phyloP scores from a whole-genome alignment of 2,329 filamentous ascomycete genomes.

The Phaeoacremonium minimum region DNA sequence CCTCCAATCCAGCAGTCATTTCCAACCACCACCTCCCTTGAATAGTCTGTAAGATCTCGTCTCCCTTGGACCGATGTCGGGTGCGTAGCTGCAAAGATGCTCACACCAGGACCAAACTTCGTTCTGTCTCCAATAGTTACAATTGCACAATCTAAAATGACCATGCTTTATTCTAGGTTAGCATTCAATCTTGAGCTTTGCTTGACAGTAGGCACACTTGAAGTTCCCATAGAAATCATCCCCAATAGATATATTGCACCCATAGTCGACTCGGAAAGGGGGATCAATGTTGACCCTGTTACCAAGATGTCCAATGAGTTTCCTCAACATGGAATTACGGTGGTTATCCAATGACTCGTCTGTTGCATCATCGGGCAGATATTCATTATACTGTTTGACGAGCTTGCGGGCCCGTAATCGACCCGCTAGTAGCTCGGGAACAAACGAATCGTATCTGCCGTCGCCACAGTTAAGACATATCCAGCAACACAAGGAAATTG shows the following conservation, averaged over 20 bases:
- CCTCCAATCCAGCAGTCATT: constrained; percentile 54
- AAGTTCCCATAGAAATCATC: constrained; percentile 62
- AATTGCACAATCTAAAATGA: constrained; percentile 69
- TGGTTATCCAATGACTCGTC: constrained; percentile 29
- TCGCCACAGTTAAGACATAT: background rate
- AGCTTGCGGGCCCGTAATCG: constrained; percentile 51
- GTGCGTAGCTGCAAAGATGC: constrained; percentile 67
- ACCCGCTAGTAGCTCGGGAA: constrained; percentile 40
- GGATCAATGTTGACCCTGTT: constrained; percentile 55
- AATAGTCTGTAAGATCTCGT: constrained; percentile 42
- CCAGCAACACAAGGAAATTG: background rate
- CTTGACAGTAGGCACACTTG: constrained; percentile 28
- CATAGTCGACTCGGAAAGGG: constrained; percentile 60
- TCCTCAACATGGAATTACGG: constrained; percentile 39
- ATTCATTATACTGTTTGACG: constrained; percentile 54
- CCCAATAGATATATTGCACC: constrained; percentile 59
- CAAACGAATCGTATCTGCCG: constrained; percentile 44
- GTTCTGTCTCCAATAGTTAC: constrained; percentile 68
- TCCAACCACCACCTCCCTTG: constrained; percentile 39
- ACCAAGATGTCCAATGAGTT: constrained; percentile 46
- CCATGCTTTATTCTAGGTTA: constrained; percentile 28
- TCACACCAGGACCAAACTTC: constrained; percentile 67
- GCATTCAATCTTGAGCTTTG: constrained; percentile 30
- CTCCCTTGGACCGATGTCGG: constrained; percentile 56
- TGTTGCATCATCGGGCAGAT: constrained; percentile 45